Evolutionary conservation across 1,139 yeast genomes (phyloP), one percentile per base, ranked within the genome.

Genomic region (Pichia terricola): DNA sequence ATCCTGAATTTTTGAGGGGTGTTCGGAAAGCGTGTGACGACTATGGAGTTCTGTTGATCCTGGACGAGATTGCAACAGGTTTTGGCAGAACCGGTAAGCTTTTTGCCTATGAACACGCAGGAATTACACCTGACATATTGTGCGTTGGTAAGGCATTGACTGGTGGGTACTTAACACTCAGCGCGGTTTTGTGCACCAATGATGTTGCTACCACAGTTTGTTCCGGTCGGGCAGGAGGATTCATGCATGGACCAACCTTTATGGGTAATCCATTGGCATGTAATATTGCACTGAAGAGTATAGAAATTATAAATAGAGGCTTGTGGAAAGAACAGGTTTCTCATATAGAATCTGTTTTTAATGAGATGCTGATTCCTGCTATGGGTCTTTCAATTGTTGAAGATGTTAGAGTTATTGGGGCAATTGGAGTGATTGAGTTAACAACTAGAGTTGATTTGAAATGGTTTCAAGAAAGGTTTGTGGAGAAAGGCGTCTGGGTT

Each of bases 1-100:
- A 46, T 41, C 48, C 50, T 4, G 43, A 45, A 28, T 48, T 32
- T 26, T 31, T 48, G 3, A 41, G 40, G 30, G 28, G 38, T 39
- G 38, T 73, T 33, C 63, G 77, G 50, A 65, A 61, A 41, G 54
- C 75, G 33, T 76, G 81, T 57, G 67, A 69, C 60, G 75, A 75
- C 57, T 73, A 74, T 50, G 78, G 73, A 48, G 66, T 74, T 33
- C 52, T 77, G 41, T 62, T 77, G 53, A 68, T 72, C 59, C 59
- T 75, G 46, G 81, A 77, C 56, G 81, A 77, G 59, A 77, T 75
- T 42, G 75, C 75, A 79, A 74, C 79, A 57, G 81, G 81, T 32
- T 68, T 77, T 42, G 81, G 81, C 26, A 67, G 81, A 56, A 60
- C 64, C 44, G 74, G 74, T 30, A 59, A 64, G 49, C 68, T 63